A percentile compares a stretch with the other conserved stretches of the same genome.
Evolutionary conservation across 2,329 filamentous ascomycete genomes (phyloP).

Genomic region (Apiospora koreana): DNA sequence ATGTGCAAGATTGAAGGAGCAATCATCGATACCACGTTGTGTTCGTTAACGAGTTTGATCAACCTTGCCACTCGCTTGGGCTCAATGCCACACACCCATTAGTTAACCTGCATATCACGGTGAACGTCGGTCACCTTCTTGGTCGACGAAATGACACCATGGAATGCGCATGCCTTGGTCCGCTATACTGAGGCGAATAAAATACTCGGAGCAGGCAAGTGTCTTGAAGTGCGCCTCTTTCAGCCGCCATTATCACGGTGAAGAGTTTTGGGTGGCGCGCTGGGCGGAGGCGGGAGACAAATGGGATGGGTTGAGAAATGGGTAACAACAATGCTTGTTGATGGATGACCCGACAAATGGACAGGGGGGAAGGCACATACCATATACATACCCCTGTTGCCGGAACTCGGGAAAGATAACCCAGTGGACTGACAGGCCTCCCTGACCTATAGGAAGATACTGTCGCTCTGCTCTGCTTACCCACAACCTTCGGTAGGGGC

Average conservation of each 20-base stretch:
- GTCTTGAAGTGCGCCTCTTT: neutral
- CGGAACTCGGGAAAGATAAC: neutral
- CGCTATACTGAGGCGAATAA: neutral
- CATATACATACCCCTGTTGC: neutral
- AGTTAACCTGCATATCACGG: neutral
- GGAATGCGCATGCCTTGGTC: no score
- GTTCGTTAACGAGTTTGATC: neutral
- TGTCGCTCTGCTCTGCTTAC: neutral
- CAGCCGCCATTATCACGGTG: no score
- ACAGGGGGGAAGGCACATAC: neutral
- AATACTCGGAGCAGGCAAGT: neutral
- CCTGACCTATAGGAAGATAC: neutral
- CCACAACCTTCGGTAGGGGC: neutral
- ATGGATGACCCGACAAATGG: neutral
- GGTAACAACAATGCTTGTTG: neutral
- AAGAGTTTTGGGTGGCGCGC: neutral
- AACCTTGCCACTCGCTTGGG: neutral
- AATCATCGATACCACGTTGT: neutral
- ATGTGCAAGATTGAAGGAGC: neutral
- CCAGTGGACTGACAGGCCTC: neutral
- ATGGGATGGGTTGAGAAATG: no score
- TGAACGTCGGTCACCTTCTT: neutral
- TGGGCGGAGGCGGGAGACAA: no score
- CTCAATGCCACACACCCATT: neutral
- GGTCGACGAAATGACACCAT: neutral